Conservation (phyloP, 2,329 filamentous ascomycete species). For the Claviceps maximensis region DNA sequence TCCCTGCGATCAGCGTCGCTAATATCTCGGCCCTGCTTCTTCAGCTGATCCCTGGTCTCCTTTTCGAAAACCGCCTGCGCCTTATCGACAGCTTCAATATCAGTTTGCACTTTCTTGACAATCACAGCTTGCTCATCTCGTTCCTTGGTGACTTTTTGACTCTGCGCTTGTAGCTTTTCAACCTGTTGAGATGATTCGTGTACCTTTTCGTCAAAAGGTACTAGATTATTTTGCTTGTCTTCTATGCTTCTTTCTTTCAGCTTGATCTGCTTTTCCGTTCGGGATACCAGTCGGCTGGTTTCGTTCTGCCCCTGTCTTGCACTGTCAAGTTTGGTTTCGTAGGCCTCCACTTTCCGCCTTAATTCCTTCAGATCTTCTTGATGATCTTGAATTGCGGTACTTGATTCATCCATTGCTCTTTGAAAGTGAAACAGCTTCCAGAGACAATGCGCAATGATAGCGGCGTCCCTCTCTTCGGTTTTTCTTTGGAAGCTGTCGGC, state of each 20-base stretch:
- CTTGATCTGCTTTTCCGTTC: conserved; percentile 76
- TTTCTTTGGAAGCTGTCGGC: conserved; percentile 89
- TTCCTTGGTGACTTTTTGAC: conserved; percentile 61
- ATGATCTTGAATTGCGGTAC: conserved; percentile 78
- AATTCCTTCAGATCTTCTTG: conserved; percentile 92
- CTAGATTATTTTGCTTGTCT: conserved; percentile 68
- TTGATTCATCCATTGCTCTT: conserved; percentile 82
- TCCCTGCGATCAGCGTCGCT: conserved; percentile 79
- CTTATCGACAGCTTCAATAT: conserved; percentile 75
- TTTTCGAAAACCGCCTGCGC: conserved; percentile 79
- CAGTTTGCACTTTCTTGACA: conserved; percentile 64
- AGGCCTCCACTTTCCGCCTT: conserved; percentile 74
- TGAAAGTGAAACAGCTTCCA: conserved; percentile 98
- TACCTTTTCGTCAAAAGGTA: conserved; percentile 89
- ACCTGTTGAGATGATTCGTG: conserved; percentile 61
- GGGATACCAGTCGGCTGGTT: conserved; percentile 61
- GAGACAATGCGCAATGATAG: conserved; percentile 82
- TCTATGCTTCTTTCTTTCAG: conserved; percentile 78
- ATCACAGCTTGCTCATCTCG: conserved; percentile 55
- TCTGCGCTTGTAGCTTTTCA: conserved; percentile 52
- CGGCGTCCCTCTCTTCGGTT: conserved; percentile 77
- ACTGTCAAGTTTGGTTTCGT: conserved; percentile 64
- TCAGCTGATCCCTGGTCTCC: conserved; percentile 72
- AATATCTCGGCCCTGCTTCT: conserved; percentile 75
- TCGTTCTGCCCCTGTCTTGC: conserved; percentile 74